Evolutionary conservation across 208 protist genomes (phyloP), one percentile per base, ranked within the genome.

Genomic region (Acanthamoeba royreba): DNA sequence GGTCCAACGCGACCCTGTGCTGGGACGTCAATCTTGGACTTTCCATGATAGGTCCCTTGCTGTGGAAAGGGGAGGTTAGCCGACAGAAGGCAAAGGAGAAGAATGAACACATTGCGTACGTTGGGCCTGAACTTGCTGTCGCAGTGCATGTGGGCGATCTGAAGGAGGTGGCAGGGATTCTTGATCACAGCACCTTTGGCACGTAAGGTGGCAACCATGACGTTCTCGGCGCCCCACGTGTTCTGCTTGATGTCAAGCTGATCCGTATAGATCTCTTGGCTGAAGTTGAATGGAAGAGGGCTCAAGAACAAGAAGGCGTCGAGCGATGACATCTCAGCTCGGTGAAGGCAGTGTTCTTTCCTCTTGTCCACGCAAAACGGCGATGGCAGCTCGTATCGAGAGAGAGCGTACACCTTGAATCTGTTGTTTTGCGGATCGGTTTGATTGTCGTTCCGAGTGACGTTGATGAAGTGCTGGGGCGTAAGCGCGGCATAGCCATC

Each of bases 231-330:
- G 22, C 72, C 72, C 72, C 72, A 81, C 40, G 72, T 81, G 72
- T 81, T 81, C 72, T 81, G 72, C 72, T 81, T 81, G 72, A 81
- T 81, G 17, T 33, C 72, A 3, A 81, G 72, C 72, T 81, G 40
- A 28, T 3, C 40, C 35, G 31, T 7, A 22, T 77, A 25, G 33
- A 42, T 19, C n/a, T n/a, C n/a, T n/a, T n/a, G n/a, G 72, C 22
- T 81, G 38, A 49, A 31, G 42, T 81, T 81, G 72, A 81, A 81
- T 11, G 72, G 72, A 35, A 81, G 72, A 35, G 72, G 72, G 40
- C 72, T 81, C 38, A 81, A 9, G 22, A 81, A 81, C 13, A 81
- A n/a, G 72, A 81, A 81, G 4, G 40, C 72, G 25, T 81, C 72
- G 4, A 81, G 72, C 40, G 72, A 52, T 43, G 72, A 83, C n/a